Percentiles rank a stretch among this genome's conserved stretches.
Evolutionary conservation across 148 eudicot genomes (phyloP).

Genomic region (Suaeda aralocaspica): DNA sequence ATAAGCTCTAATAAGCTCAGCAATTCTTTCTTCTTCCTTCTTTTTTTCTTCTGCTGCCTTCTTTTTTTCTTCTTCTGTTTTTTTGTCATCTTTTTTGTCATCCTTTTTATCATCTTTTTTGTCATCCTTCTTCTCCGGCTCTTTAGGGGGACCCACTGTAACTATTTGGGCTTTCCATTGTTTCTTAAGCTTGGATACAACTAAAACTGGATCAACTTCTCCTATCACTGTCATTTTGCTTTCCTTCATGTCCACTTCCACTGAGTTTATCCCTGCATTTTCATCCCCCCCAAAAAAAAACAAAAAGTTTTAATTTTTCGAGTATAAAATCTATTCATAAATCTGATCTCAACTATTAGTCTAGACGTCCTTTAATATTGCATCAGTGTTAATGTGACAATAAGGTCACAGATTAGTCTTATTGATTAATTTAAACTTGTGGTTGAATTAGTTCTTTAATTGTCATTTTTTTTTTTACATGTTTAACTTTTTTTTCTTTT

Average conservation of each 20-base stretch:
- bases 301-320: no score
- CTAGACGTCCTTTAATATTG: no score
- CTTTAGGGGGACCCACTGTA: slow-evolving; percentile 65
- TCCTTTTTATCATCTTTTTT: slow-evolving; percentile 3
- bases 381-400: no score
- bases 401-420: no score
- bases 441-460: no score
- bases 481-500: no score
- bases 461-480: no score
- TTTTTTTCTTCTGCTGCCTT: no score
- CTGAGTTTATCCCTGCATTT: slow-evolving; percentile 54
- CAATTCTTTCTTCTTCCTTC: slow-evolving; percentile 17
- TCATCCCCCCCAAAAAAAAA: neutral
- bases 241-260: slow-evolving; percentile 56
- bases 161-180: slow-evolving; percentile 39
- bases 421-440: no score
- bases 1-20: slow-evolving; percentile 30
- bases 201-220: slow-evolving; percentile 46
- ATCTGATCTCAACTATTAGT: neutral
- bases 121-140: slow-evolving; percentile 32
- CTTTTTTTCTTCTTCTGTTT: neutral
- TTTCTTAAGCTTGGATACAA: slow-evolving; percentile 49
- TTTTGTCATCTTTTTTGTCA: slow-evolving; percentile 4
- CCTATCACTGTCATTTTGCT: slow-evolving; percentile 58
- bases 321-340: neutral